Evolutionary conservation across 2,329 filamentous ascomycete species (phyloP).

Genomic region (Ceratocystis lukuohia): DNA sequence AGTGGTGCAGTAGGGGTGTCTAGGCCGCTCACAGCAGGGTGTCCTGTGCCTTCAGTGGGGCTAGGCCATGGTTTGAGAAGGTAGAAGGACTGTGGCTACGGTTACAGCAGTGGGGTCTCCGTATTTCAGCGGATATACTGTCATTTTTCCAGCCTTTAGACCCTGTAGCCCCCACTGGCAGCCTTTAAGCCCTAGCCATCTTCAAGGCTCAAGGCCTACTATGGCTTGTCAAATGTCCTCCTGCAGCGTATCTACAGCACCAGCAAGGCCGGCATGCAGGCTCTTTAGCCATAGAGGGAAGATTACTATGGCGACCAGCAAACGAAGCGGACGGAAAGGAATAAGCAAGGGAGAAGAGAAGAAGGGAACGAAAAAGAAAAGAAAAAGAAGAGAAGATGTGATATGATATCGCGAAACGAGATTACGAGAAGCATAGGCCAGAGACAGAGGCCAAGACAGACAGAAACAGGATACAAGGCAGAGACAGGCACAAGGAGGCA

Average conservation of each 20-base stretch:
- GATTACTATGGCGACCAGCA: not conserved
- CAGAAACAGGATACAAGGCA: too few species aligned
- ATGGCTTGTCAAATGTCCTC: not conserved
- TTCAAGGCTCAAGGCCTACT: not conserved
- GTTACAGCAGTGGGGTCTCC: too few species aligned
- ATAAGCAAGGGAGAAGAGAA: not conserved
- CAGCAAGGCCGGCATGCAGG: not conserved
- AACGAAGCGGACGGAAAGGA: not conserved
- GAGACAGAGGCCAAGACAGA: too few species aligned
- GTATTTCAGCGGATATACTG: too few species aligned
- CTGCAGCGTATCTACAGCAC: constrained; percentile 5
- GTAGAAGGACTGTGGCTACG: too few species aligned
- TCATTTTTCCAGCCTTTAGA: too few species aligned
- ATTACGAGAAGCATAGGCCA: too few species aligned
- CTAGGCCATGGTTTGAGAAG: not conserved
- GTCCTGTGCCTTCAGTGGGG: not conserved
- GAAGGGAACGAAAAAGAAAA: not conserved
- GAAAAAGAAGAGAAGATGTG: not conserved
- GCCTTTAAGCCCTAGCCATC: not conserved
- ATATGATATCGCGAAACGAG: not conserved
- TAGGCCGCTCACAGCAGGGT: not conserved
- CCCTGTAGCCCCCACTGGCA: not conserved
- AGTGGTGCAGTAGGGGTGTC: not conserved
- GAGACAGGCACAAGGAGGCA: too few species aligned
- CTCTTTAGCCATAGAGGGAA: constrained; percentile 1